Evolutionary conservation across 1,284 basidiomycete genomes (phyloP), one percentile per base, ranked within the genome.

Genomic region (Irpex sp.): DNA sequence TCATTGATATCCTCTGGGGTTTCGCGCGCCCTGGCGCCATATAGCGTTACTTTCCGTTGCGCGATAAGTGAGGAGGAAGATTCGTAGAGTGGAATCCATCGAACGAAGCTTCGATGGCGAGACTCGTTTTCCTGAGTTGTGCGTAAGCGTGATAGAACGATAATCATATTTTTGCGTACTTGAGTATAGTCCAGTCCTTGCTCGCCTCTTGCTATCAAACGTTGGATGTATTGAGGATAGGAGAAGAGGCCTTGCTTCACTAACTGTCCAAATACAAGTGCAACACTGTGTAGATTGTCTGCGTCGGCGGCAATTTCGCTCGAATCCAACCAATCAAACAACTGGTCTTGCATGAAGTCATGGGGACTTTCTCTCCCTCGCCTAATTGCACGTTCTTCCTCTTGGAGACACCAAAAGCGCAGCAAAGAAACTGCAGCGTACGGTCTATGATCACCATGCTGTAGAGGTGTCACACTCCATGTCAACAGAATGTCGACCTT

Each of bases 311-410:
- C 87, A 9, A 85, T 82, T 4, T 85, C 82, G 9, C 83, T 89
- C 0, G 79, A 80, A 71, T 95, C 92, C 31, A 97, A 80, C 95
- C 95, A 97, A 62, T 92, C 88, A 72, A 96, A 94, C 2, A 96
- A 73, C 60, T 84, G 79, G 68, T 91, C 87, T 69, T 93, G 87
- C 8, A 93, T 76, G 59, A 85, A 80, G 61, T 84, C 82, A 65
- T 83, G 80, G 1, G 87, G 86, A 7, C 82, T 81, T 8, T 79
- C 75, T 38, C 80, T 75, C 63, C 87, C 84, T 34, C 88, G 81
- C 51, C 87, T 80, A 61, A 81, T 81, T 6, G 86, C 86, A 36
- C 87, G 80, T 65, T 86, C 84, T 60, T 82, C 82, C 11, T 83
- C 84, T 66, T 79, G 83, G 62, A 88, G 85, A 58, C 87, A 82